Evolutionary conservation across 139 green algal species (phyloP).

Genomic region (Spirogloea muscicola): DNA sequence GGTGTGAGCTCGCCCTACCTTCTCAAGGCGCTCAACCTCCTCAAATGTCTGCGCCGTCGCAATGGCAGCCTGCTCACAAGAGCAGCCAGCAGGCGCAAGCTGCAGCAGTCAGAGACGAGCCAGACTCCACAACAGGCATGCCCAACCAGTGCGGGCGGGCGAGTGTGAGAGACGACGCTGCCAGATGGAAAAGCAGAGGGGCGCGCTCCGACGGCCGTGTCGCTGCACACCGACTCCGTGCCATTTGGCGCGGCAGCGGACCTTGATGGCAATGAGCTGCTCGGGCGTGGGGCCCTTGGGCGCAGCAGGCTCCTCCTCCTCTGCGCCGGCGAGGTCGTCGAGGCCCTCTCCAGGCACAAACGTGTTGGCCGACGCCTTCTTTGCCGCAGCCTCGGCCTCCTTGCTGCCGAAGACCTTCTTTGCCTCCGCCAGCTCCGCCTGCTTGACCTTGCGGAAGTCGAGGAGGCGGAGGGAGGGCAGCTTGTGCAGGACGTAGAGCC

Average conservation of each 20-base stretch:
- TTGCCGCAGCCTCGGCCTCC: constrained; percentile 7
- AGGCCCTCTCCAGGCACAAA: constrained; percentile 35
- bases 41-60: constrained; percentile 9
- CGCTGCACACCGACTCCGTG: too few relatives aligned
- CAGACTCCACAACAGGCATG: background rate
- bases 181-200: too few relatives aligned
- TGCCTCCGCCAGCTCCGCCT: constrained; percentile 46
- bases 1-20: too few relatives aligned
- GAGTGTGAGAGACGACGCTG: too few relatives aligned
- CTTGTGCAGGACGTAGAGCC: constrained; percentile 78
- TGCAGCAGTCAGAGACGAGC: constrained; percentile 5
- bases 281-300: constrained; percentile 38
- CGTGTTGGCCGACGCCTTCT: constrained; percentile 24
- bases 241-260: too few relatives aligned
- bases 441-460: constrained; percentile 93
- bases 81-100: background rate
- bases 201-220: too few relatives aligned
- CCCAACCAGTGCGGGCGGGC: too few relatives aligned
- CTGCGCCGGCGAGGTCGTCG: background rate
- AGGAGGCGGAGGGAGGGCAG: constrained; percentile 77
- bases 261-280: constrained; percentile 40
- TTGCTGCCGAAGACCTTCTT: constrained; percentile 33
- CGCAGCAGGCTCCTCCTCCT: background rate
- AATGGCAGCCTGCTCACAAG: constrained; percentile 3
- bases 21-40: constrained; percentile 12